Base-by-base conservation (phyloP, 345 rosid species). In the Eucalyptus sp. region DNA sequence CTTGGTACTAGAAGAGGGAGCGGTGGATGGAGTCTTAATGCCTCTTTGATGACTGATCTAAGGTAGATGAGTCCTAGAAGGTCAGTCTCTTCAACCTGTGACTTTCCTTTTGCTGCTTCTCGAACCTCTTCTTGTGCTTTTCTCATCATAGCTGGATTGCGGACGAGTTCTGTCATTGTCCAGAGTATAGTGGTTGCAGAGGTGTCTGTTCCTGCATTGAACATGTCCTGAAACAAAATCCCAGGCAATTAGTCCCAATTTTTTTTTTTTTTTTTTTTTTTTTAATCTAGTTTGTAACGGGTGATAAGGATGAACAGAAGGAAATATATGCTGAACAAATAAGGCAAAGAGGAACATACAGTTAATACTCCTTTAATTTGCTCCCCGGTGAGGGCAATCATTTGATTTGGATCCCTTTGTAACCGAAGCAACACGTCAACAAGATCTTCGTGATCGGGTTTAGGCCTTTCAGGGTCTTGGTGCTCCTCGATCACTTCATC, bases 141-240 rank as follows among this genome's bases (percentile, higher is more conserved):
- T 66, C 71, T 87, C 94, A 93, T 91, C 5, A 25, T 79, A 2
- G 89, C 14, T 14, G 93, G 94, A 86, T 93, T 91, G 81, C 89
- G 87, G 22, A 91, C 41, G 58, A 94, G 80, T 48, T 93, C 93
- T 0, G 93, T 87, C 91, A 93, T 91, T 22, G 91, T 91, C 96
- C 93, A 93, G 24, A 87, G 90, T 10, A 93, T 4, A 14, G 90
- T 87, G 13, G 94, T 50, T 4, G 94, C 86, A 1, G 90, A 33
- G 7, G 96, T 94, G 4, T 92, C 94, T 0, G 92, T 92, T 20
- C 94, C 96, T 7, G 94, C 96, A 12, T 92, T 16, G 90, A 93
- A 93, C 76, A 91, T 89, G 90, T 93, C 94, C 94, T 93, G 86
- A 22, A 76, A 76, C 83, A 76, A 41, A 76, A 76, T 76, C 83